Conservation (phyloP, 192 early-diverging fungal species). For the Martensiomyces pterosporus region DNA sequence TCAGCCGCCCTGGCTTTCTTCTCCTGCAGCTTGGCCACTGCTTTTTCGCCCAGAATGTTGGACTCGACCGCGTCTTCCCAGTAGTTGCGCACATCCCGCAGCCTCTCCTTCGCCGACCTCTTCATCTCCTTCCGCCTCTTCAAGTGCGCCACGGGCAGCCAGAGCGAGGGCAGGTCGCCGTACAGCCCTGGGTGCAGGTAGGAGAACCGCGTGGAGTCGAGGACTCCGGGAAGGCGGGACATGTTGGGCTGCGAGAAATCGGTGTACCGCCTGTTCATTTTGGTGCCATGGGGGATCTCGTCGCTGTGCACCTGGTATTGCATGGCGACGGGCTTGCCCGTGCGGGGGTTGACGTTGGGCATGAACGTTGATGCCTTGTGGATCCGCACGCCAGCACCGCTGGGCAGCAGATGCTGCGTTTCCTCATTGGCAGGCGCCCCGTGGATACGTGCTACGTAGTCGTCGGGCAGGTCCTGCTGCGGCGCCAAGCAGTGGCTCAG, state of each 20-base stretch:
- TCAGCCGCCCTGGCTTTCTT: background rate
- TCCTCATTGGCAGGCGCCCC: background rate
- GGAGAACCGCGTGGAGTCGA: conserved; percentile 37
- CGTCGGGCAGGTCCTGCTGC: background rate
- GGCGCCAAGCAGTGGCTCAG: conserved; percentile 15
- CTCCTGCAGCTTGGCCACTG: conserved; percentile 12
- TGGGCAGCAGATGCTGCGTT: background rate
- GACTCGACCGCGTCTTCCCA: conserved; percentile 19
- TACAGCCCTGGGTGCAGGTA: conserved; percentile 41
- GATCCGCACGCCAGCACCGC: background rate
- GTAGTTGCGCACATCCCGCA: conserved; percentile 4
- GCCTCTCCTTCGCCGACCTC: conserved; percentile 7
- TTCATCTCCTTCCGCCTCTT: conserved; percentile 16
- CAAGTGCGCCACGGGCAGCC: conserved; percentile 33
- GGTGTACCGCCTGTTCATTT: conserved; percentile 27
- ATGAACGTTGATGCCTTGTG: conserved; percentile 16
- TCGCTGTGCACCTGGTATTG: conserved; percentile 26
- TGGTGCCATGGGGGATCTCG: conserved; percentile 34
- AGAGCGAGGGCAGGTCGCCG: conserved; percentile 38
- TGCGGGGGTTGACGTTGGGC: conserved; percentile 7
- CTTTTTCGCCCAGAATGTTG: conserved; percentile 27
- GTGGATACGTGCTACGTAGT: conserved; percentile 2
- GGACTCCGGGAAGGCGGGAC: conserved; percentile 20
- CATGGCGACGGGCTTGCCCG: conserved; percentile 14
- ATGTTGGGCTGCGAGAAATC: conserved; percentile 41